phyloP scores from a whole-genome alignment of 495 filamentous ascomycete genomes.

The Evernia prunastri region DNA sequence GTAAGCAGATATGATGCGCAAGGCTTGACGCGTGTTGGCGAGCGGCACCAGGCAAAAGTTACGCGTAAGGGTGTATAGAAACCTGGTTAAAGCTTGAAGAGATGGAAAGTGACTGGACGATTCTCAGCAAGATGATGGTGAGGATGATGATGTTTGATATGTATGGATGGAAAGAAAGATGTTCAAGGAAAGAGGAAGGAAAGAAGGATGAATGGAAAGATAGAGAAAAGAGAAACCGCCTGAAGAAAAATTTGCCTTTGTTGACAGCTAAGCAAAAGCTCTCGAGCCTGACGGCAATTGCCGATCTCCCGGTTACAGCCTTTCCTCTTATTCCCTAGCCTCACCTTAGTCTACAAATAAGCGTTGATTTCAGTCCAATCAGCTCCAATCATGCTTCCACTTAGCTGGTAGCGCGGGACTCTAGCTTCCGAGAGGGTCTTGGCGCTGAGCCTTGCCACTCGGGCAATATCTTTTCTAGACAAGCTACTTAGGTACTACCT shows the following conservation, averaged over 20 bases:
- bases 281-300: background rate
- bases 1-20: background rate
- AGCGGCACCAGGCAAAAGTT: background rate
- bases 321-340: no score
- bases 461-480: no score
- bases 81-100: background rate
- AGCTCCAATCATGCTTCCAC: no score
- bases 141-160: background rate
- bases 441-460: conserved; percentile 3
- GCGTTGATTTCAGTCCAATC: background rate
- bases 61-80: background rate
- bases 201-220: background rate
- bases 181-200: background rate
- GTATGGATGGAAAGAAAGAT: background rate
- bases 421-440: background rate
- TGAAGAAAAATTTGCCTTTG: background rate
- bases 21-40: background rate
- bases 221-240: no score
- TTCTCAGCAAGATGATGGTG: background rate
- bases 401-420: background rate
- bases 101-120: no score
- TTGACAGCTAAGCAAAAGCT: background rate
- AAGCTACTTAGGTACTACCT: no score
- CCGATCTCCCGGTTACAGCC: conserved; percentile 4
- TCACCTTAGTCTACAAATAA: background rate